These are phyloP conservation scores for Aurantiochytrium sp. DNA, from an alignment of 108 stramenopile genomes.

Conservation along the genomic window DNA sequence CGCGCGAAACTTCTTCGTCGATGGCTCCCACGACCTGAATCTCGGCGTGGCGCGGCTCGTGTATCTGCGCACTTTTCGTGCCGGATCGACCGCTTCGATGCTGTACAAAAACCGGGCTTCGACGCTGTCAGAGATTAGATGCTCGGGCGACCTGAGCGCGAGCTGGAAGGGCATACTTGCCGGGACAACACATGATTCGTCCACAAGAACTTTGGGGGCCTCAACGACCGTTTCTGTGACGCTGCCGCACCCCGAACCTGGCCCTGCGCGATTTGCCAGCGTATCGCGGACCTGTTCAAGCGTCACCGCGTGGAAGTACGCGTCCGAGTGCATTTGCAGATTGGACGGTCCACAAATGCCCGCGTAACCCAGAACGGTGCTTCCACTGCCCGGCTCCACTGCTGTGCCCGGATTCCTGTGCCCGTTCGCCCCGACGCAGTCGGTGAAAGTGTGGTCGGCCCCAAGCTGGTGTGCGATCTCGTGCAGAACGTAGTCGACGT, in stretches of 20 bases:
- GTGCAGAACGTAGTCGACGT: not conserved
- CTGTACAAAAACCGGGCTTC: not conserved
- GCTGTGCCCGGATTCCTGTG: not conserved
- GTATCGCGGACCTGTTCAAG: not conserved
- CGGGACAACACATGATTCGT: not conserved
- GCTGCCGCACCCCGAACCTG: not conserved
- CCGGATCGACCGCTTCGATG: not conserved
- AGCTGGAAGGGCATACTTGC: not conserved
- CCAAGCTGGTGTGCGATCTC: conserved; percentile 15
- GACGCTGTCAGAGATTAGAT: not conserved
- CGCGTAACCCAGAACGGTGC: not conserved
- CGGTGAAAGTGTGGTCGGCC: not conserved
- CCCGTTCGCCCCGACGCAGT: not conserved
- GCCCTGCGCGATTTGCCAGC: not conserved
- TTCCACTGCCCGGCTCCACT: not conserved
- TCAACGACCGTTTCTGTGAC: not conserved
- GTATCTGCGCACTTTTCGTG: not conserved
- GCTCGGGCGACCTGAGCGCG: not conserved
- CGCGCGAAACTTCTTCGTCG: not conserved
- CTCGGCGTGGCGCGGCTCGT: not conserved
- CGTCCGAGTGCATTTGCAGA: not conserved
- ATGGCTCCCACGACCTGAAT: not conserved
- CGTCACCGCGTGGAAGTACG: not conserved
- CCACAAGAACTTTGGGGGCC: not conserved
- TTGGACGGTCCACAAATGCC: not conserved